Conservation (phyloP, 257 asterid species). For the Solanum bulbocastanum region DNA sequence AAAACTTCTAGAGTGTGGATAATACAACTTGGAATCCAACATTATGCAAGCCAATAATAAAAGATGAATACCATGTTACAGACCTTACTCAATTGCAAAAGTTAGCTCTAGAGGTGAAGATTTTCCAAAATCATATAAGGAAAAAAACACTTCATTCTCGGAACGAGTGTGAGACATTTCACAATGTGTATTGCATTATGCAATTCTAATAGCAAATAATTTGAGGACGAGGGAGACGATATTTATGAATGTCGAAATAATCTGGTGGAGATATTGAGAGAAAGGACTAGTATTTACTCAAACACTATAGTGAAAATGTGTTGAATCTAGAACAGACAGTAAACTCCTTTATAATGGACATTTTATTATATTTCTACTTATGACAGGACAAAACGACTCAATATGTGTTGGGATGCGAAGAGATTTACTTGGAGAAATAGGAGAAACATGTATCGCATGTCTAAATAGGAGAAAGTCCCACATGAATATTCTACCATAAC, state of each 20-base stretch:
- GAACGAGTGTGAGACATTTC: background rate
- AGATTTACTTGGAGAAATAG: no score
- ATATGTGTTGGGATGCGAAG: no score
- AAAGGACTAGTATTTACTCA: no score
- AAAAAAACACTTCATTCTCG: background rate
- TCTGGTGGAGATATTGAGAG: background rate
- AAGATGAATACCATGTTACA: background rate
- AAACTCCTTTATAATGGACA: no score
- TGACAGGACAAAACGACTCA: no score
- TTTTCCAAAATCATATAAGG: background rate
- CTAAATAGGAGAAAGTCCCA: no score
- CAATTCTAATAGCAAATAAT: background rate
- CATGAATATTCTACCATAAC: no score
- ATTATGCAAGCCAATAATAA: background rate
- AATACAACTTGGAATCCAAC: background rate
- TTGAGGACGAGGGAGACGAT: background rate
- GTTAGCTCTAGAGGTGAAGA: background rate
- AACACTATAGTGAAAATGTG: no score
- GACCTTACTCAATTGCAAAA: background rate
- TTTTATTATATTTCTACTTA: no score
- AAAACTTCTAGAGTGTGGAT: background rate
- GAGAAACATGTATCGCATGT: no score
- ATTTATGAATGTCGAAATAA: background rate
- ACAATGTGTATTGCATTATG: background rate
- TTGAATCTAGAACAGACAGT: no score